A percentile compares a stretch with the other conserved stretches of the same genome.
phyloP scores from a whole-genome alignment of 768 basidiomycete genomes.

The Termitomyces eurrhizus region DNA sequence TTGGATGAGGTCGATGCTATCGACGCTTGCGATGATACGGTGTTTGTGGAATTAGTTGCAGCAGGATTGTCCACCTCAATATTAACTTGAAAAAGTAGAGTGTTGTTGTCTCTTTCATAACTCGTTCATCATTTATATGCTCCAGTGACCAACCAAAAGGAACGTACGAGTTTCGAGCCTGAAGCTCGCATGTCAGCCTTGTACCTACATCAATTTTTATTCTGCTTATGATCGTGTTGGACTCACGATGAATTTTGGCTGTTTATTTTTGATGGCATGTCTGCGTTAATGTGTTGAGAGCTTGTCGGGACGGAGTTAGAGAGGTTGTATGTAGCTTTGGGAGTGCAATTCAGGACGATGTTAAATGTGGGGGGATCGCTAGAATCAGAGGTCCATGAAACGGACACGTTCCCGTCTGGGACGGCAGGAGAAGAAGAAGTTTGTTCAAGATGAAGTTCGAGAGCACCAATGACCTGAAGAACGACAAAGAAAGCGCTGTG shows the following conservation, averaged over 20 bases:
- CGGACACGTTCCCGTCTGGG: neutral
- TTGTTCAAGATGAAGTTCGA: neutral
- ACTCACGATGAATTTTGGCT: neutral
- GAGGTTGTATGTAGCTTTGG: rapidly evolving
- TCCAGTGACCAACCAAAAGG: neutral
- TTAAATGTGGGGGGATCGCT: neutral
- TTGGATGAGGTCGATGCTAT: too few relatives aligned
- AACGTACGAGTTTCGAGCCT: neutral
- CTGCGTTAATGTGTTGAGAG: rapidly evolving
- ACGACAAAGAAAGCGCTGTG: neutral
- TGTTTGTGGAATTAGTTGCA: neutral
- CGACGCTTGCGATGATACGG: too few relatives aligned
- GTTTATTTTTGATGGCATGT: neutral
- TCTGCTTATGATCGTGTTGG: neutral
- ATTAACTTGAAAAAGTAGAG: neutral
- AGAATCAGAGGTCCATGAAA: neutral
- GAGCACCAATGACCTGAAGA: neutral
- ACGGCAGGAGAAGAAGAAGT: rapidly evolving
- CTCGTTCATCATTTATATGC: neutral
- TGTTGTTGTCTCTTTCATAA: neutral
- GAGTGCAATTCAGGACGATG: neutral
- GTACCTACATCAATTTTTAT: neutral
- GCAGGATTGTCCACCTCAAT: neutral
- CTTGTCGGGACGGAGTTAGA: neutral
- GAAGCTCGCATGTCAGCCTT: neutral